A percentile compares a stretch with the other conserved stretches of the same genome.
phyloP scores from a whole-genome alignment of 2,329 filamentous ascomycete genomes.

The Fusarium annulatum region DNA sequence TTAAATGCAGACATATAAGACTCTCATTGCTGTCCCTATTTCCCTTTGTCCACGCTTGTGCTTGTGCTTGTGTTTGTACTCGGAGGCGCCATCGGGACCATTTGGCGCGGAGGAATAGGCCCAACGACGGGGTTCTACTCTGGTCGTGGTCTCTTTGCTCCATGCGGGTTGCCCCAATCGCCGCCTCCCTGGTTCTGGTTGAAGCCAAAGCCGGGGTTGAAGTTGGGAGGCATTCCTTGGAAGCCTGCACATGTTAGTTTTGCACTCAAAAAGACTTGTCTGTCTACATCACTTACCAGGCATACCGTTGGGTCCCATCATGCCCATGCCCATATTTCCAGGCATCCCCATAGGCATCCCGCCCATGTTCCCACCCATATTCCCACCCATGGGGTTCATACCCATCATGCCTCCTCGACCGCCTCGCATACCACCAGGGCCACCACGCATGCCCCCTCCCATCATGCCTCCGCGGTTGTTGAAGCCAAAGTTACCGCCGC shows the following conservation, averaged over 20 bases:
- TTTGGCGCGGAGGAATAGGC: not conserved
- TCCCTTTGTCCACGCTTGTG: not conserved
- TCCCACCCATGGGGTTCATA: slow-evolving; percentile 58
- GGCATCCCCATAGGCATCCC: slow-evolving; percentile 68
- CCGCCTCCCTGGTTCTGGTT: slow-evolving; percentile 58
- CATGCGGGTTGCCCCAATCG: slow-evolving; percentile 83
- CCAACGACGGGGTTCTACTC: slow-evolving; percentile 59
- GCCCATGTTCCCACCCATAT: slow-evolving; percentile 56
- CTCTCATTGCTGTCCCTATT: not conserved
- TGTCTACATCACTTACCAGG: slow-evolving; percentile 45
- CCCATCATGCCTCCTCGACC: slow-evolving; percentile 64
- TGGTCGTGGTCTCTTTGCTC: slow-evolving; percentile 80
- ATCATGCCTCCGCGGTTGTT: slow-evolving; percentile 60
- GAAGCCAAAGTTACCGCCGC: slow-evolving; percentile 63
- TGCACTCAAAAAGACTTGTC: not conserved
- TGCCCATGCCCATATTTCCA: slow-evolving; percentile 66
- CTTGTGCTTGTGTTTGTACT: not conserved
- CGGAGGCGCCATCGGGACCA: not conserved
- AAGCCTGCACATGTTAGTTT: slow-evolving; percentile 62
- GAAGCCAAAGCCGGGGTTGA: slow-evolving; percentile 78
- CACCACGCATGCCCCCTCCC: slow-evolving; percentile 57
- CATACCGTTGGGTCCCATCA: slow-evolving; percentile 63
- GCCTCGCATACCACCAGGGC: slow-evolving; percentile 60
- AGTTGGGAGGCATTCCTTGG: slow-evolving; percentile 75
- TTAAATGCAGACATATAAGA: not conserved